A percentile compares a stretch with the other conserved stretches of the same genome.
Conservation (phyloP, 2,329 filamentous ascomycete genomes). For the Arthrinium puccinioides region DNA sequence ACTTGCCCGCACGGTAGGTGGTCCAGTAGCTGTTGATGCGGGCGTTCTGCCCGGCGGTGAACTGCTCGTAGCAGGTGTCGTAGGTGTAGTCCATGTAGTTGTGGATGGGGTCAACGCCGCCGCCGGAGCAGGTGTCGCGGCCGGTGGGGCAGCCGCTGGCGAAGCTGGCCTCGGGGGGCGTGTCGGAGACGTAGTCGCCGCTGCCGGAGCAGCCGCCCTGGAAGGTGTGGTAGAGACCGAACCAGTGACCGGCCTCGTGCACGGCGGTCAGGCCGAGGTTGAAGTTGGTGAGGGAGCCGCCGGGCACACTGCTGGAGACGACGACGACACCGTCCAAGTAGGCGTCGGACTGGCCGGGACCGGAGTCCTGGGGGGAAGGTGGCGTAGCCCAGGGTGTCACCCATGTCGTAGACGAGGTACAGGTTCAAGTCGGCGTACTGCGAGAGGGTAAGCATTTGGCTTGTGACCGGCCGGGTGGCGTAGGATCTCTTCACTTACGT, state of each 20-base stretch:
- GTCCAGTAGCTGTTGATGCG: constrained; percentile 3
- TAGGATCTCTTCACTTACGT: too few relatives aligned
- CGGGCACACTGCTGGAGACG: constrained; percentile 11
- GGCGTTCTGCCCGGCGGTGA: constrained; percentile 1
- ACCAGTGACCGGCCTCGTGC: constrained; percentile 29
- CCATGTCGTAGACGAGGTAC: constrained; percentile 14
- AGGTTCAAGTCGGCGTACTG: constrained; percentile 31
- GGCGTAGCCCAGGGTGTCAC: not conserved
- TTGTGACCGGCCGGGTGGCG: too few relatives aligned
- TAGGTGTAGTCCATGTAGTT: constrained; percentile 10
- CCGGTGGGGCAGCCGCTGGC: constrained; percentile 3
- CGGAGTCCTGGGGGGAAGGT: constrained; percentile 9
- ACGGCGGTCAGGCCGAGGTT: constrained; percentile 23
- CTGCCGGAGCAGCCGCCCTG: constrained; percentile 21
- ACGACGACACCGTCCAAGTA: constrained; percentile 17
- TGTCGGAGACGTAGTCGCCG: constrained; percentile 27
- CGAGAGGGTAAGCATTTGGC: too few relatives aligned
- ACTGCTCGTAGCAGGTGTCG: constrained; percentile 2
- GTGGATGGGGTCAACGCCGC: constrained; percentile 4
- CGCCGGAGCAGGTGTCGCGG: constrained; percentile 3
- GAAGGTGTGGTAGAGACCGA: constrained; percentile 29
- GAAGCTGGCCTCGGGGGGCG: constrained; percentile 22
- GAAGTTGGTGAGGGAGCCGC: constrained; percentile 6
- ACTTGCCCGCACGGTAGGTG: constrained; percentile 2
- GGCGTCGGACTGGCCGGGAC: constrained; percentile 7